Conservation (phyloP, 306 rosid genomes). For the Coriaria nepalensis region DNA sequence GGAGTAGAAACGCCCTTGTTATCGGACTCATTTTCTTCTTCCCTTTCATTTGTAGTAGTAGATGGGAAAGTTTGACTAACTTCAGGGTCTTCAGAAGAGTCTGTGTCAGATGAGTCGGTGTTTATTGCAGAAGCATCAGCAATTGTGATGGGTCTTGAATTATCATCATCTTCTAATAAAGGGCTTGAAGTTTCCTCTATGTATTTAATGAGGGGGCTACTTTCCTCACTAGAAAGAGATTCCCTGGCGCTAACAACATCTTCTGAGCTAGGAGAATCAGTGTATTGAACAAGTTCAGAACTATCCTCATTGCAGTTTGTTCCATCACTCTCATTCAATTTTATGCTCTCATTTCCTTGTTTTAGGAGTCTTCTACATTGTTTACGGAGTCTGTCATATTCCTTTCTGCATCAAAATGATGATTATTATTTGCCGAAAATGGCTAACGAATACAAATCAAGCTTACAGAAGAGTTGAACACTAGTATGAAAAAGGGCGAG, state of each 20-base stretch:
- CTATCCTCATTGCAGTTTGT: slow-evolving; percentile 42
- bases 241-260: slow-evolving; percentile 82
- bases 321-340: slow-evolving; percentile 45
- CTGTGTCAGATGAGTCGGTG: slow-evolving; percentile 78
- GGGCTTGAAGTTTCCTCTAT: slow-evolving; percentile 53
- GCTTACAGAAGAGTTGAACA: slow-evolving; percentile 1
- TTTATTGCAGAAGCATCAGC: slow-evolving; percentile 50
- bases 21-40: slow-evolving; percentile 40
- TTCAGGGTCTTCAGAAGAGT: slow-evolving; percentile 74
- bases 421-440: neutral
- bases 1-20: slow-evolving; percentile 50
- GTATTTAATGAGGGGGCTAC: slow-evolving; percentile 46
- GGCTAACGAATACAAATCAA: slow-evolving; percentile 6
- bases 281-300: slow-evolving; percentile 33
- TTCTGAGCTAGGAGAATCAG: slow-evolving; percentile 86
- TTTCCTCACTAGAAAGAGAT: slow-evolving; percentile 84
- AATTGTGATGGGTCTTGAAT: slow-evolving; percentile 32
- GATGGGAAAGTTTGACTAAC: slow-evolving; percentile 54
- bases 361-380: slow-evolving; percentile 59
- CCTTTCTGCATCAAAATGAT: slow-evolving; percentile 53
- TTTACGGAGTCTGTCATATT: slow-evolving; percentile 74
- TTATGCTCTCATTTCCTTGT: slow-evolving; percentile 33
- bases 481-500: slow-evolving; percentile 2
- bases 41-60: slow-evolving; percentile 20
- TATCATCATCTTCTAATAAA: slow-evolving; percentile 56